Evolutionary conservation across 1,284 basidiomycete species (phyloP), one percentile per base, ranked within the genome.

Genomic region (Melampsora occidentalis): DNA sequence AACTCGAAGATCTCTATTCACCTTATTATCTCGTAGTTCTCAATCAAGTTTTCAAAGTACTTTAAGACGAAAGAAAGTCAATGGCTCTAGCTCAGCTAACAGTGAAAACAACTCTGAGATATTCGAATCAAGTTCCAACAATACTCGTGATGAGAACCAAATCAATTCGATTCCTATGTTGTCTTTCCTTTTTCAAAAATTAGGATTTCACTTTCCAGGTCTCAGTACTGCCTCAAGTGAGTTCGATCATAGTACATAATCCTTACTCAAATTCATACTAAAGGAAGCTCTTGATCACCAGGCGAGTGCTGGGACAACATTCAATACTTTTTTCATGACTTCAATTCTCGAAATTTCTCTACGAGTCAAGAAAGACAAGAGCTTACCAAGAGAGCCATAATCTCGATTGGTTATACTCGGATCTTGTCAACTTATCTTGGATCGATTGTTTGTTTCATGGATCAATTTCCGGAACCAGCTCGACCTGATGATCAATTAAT

Each of bases 341-440:
- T 76, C 35, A 76, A 76, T 22, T 39, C 25, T n/a, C 33, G 65
- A 20, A 69, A 69, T 46, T 76, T 76, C 48, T 76, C 73, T 2
- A 76, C 73, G 4, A 76, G 73, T 62, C 73, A 57, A 25, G 73
- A 76, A 28, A 64, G 73, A 5, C 53, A 66, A 51, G 65, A 76
- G 62, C 68, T 69, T 2, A 76, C 73, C 12, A 76, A 76, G 33
- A 64, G 73, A 33, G 66, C 59, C 18, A 59, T 69, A 39, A 68
- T 76, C 59, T 76, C 73, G 18, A 62, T 76, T 33, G 65, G 73
- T 12, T 69, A 68, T 10, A 76, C 73, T 31, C 66, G 49, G 4
- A n/a, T 76, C 20, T 35, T 76, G 18, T 68, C 73, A 9, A 76
- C 53, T 18, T 76, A 69, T 42, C 48, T 76, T 20, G 28, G 53